Conservation (phyloP, 345 rosid species). For the Geranium rotundifolium region DNA sequence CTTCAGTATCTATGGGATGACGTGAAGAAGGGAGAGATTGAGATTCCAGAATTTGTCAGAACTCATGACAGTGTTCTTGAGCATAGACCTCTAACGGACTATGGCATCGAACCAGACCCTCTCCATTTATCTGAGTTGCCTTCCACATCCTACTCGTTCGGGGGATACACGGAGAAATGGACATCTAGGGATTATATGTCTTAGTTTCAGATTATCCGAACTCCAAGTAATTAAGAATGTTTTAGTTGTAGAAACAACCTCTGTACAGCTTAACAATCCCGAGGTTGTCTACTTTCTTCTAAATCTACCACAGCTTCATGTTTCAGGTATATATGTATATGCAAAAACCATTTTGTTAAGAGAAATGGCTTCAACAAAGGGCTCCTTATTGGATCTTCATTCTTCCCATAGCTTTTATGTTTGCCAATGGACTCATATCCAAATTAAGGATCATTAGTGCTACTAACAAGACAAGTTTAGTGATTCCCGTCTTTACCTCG, state of each 20-base stretch:
- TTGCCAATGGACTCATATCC: too few species aligned
- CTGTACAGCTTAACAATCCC: neutral
- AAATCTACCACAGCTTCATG: too few species aligned
- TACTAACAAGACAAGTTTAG: too few species aligned
- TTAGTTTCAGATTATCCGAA: slow-evolving; percentile 4
- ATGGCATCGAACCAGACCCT: slow-evolving; percentile 90
- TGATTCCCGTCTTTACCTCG: too few species aligned
- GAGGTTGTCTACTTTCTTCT: too few species aligned
- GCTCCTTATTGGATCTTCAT: too few species aligned
- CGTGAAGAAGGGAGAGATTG: slow-evolving; percentile 69
- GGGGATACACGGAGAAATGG: slow-evolving; percentile 61
- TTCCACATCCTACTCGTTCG: slow-evolving; percentile 37
- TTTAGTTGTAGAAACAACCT: neutral
- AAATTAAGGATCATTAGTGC: too few species aligned
- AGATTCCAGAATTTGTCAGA: slow-evolving; percentile 75
- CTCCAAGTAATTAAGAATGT: neutral
- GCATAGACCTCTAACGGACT: slow-evolving; percentile 81
- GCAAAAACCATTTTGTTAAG: too few species aligned
- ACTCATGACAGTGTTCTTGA: slow-evolving; percentile 71
- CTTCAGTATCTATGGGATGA: slow-evolving; percentile 82
- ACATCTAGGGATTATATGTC: slow-evolving; percentile 34
- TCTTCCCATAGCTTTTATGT: too few species aligned
- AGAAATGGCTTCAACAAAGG: too few species aligned
- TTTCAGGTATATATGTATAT: too few species aligned
- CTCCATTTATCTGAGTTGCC: slow-evolving; percentile 51